These are phyloP conservation scores for Glomus cerebriforme DNA, from an alignment of 192 early-diverging fungal species.

Conservation along the genomic window DNA sequence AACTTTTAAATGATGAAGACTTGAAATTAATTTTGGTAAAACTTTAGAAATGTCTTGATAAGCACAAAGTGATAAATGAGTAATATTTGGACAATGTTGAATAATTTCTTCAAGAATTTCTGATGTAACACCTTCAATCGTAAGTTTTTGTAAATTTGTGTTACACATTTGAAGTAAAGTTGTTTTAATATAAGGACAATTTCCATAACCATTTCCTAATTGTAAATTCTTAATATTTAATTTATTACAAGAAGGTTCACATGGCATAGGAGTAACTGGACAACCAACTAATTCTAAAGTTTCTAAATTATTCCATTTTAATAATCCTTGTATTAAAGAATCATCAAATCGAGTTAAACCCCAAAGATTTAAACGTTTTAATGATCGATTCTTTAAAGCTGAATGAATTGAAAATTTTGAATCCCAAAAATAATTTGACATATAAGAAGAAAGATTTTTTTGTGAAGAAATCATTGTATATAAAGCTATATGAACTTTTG, in stretches of 20 bases:
- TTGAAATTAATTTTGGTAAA: slow-evolving; percentile 7
- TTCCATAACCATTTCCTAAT: neutral
- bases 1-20: neutral
- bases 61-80: slow-evolving; percentile 9
- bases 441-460: neutral
- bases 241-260: neutral
- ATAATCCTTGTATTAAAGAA: neutral
- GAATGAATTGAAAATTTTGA: neutral
- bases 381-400: neutral
- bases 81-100: slow-evolving; percentile 9
- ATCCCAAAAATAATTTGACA: slow-evolving; percentile 20
- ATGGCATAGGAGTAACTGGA: neutral
- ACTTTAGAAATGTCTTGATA: neutral
- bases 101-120: slow-evolving; percentile 2
- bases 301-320: neutral
- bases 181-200: neutral
- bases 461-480: neutral
- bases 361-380: slow-evolving; percentile 6
- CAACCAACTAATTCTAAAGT: slow-evolving; percentile 9
- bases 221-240: slow-evolving; percentile 10
- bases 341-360: slow-evolving; percentile 3
- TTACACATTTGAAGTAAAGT: neutral
- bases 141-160: neutral
- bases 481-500: neutral
- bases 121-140: neutral